Evolutionary conservation across 768 basidiomycete species (phyloP), one percentile per base, ranked within the genome.

Genomic region (Suillus discolor): DNA sequence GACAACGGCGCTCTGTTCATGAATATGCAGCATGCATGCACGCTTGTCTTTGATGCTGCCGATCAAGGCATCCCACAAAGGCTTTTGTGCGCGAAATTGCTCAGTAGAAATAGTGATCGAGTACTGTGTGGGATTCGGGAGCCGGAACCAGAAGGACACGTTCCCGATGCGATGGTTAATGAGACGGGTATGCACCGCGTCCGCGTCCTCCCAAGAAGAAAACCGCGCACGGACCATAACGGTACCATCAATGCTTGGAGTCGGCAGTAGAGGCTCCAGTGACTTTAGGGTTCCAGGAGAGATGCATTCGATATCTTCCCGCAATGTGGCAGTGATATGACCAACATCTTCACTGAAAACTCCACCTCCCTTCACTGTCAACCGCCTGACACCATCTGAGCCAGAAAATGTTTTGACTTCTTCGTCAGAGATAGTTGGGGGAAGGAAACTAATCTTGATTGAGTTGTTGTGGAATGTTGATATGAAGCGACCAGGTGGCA

Each of bases 61-160:
- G 0, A 76, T 67, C 42, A 89, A 73, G 9, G 78, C 73, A 44
- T 84, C 78, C 87, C 87, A 89, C 25, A 79, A 77, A 2, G 66
- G 71, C 63, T 74, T 81, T 72, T 89, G 87, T 6, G 85, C 83
- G 31, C 74, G 71, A 72, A 85, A 86, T 65, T 89, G 87, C 34
- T 78, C 80, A 12, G 66, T 60, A 1, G 84, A 79, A 53, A 88
- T 82, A 34, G 73, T 77, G 49, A 86, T 82, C 16, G 79, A 78
- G 72, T 87, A 89, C 59, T 82, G 76, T 67, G 85, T 77, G 1
- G 85, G 83, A 67, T 81, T 77, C 0, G 85, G 84, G 55, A 85
- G 81, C 34, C 76, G 77, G 23, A 82, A 68, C 65, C 78, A 79
- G 42, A 85, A 66, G 20, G 62, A 38, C 20, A 62, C 63, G 44